Evolutionary conservation across 1,284 basidiomycete species (phyloP).

Genomic region (Apiotrichum gracile): DNA sequence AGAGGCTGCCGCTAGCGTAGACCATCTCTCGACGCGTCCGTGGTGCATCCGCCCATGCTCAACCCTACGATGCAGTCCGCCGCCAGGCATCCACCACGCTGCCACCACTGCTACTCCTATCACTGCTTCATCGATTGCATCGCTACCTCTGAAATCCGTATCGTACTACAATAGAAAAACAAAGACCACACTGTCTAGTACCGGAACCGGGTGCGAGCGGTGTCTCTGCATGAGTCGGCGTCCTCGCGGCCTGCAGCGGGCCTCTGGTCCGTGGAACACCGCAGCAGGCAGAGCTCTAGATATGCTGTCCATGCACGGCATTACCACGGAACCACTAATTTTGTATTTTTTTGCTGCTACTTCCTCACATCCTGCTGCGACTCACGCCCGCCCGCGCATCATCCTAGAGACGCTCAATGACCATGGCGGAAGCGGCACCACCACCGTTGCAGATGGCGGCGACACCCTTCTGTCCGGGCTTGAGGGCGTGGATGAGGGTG

Average conservation of each 20-base stretch:
- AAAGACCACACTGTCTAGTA: not conserved
- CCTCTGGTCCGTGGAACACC: not conserved
- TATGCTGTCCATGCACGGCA: not conserved
- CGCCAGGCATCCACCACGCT: too few relatives aligned
- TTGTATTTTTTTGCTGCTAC: not conserved
- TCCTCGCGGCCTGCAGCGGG: not conserved
- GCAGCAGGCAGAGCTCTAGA: not conserved
- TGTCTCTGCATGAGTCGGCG: not conserved
- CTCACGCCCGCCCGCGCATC: conserved; percentile 2
- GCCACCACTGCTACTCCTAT: too few relatives aligned
- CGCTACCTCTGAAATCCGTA: not conserved
- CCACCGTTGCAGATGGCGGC: conserved; percentile 98
- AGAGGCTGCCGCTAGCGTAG: too few relatives aligned
- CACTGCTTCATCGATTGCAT: not conserved
- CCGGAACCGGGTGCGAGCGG: conserved; percentile 1
- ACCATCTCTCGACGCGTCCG: too few relatives aligned
- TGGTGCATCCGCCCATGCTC: too few relatives aligned
- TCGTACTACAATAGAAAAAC: not conserved
- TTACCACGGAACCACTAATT: too few relatives aligned
- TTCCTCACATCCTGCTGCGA: not conserved
- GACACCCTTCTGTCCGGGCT: conserved; percentile 93
- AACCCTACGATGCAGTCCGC: too few relatives aligned
- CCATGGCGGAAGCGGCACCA: conserved; percentile 83
- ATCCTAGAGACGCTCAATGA: conserved; percentile 71
- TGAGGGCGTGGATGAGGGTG: conserved; percentile 82